Evolutionary conservation across 495 filamentous ascomycete species (phyloP).

Genomic region (Pyrenula aspistea): DNA sequence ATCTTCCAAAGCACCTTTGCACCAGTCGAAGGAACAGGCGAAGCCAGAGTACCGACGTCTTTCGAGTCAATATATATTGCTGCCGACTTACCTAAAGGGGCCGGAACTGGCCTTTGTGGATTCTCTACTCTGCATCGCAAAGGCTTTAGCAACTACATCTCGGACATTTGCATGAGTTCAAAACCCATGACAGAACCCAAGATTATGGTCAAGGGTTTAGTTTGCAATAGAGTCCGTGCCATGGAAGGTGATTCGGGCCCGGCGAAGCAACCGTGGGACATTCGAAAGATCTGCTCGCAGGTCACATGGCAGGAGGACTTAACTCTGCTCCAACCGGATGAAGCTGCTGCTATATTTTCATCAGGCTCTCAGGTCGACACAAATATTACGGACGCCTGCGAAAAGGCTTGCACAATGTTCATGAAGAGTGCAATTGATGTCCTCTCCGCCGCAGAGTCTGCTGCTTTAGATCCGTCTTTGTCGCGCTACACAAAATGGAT

Average conservation of each 20-base stretch:
- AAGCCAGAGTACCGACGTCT: neutral
- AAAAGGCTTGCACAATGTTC: neutral
- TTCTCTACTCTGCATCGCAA: neutral
- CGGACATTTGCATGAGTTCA: neutral
- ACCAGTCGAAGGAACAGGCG: neutral
- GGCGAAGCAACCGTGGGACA: neutral
- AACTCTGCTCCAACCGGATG: neutral
- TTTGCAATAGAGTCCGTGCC: neutral
- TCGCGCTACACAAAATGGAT: neutral
- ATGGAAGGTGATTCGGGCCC: neutral
- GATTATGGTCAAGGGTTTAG: neutral
- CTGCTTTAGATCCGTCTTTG: neutral
- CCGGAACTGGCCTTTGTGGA: neutral
- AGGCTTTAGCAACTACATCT: neutral
- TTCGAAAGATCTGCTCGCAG: neutral
- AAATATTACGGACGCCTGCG: neutral
- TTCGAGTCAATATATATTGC: neutral
- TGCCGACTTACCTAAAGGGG: neutral
- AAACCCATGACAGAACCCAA: neutral
- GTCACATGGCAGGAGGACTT: neutral
- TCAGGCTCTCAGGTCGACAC: neutral
- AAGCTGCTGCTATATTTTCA: neutral
- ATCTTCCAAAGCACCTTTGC: slow-evolving; percentile 11
- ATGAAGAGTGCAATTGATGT: neutral
- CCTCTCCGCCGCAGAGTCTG: neutral